These are phyloP conservation scores for Wickerhamiella cacticola DNA, from an alignment of 805 yeast species.

Conservation along the genomic window DNA sequence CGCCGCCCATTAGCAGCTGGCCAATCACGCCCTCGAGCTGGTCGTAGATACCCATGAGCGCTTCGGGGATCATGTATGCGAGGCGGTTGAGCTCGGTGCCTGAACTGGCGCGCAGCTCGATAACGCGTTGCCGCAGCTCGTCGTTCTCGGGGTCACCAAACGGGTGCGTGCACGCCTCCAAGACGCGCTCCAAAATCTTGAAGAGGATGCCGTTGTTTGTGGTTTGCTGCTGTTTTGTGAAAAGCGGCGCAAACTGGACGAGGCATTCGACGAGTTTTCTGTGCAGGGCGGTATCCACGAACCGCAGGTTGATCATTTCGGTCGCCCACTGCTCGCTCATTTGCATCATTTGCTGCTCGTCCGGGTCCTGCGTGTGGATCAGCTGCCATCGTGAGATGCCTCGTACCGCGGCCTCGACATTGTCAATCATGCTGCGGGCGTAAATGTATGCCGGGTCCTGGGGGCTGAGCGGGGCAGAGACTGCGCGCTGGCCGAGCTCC, in stretches of 20 bases:
- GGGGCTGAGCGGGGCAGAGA: constrained; percentile 28
- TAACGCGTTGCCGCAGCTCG: constrained; percentile 63
- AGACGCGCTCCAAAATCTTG: constrained; percentile 68
- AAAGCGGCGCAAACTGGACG: constrained; percentile 84
- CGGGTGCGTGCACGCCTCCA: constrained; percentile 65
- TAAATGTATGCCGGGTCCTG: constrained; percentile 47
- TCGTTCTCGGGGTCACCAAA: constrained; percentile 31
- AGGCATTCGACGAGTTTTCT: constrained; percentile 82
- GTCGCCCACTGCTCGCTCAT: constrained; percentile 51
- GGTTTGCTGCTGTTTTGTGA: constrained; percentile 50
- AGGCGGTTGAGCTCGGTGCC: constrained; percentile 90
- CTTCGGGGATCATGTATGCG: constrained; percentile 90
- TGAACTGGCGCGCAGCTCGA: constrained; percentile 81
- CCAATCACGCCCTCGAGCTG: constrained; percentile 77
- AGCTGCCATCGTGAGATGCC: constrained; percentile 93
- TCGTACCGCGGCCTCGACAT: constrained; percentile 79
- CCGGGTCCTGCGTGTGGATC: not conserved
- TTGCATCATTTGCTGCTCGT: constrained; percentile 37
- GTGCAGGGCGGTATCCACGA: constrained; percentile 67
- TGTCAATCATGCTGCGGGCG: constrained; percentile 70
- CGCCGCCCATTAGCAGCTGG: constrained; percentile 50
- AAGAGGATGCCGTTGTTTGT: constrained; percentile 50
- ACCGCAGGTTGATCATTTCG: constrained; percentile 53
- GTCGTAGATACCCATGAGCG: constrained; percentile 63
- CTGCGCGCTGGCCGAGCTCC: constrained; percentile 51